A percentile compares a stretch with the other conserved stretches of the same genome.
phyloP scores from a whole-genome alignment of 495 filamentous ascomycete genomes.

The Penicillium manginii region DNA sequence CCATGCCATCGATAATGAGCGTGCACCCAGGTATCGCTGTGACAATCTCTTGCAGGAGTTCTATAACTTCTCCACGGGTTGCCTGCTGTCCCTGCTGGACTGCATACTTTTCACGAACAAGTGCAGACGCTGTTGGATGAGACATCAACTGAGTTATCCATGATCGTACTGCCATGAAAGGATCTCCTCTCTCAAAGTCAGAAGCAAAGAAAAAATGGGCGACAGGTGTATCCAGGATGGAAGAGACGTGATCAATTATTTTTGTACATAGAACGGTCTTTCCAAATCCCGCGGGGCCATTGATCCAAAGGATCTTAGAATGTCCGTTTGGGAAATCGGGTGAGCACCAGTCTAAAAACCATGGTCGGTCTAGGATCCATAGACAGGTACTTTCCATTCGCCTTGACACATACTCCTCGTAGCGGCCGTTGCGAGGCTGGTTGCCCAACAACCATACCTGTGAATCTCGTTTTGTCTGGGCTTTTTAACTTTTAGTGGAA shows the following conservation, averaged over 20 bases:
- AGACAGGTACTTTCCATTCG: slow-evolving; percentile 3
- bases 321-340: neutral
- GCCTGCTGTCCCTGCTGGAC: too few relatives aligned
- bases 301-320: slow-evolving; percentile 9
- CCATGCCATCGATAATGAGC: slow-evolving; percentile 10
- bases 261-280: slow-evolving; percentile 11
- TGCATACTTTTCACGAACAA: too few relatives aligned
- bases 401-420: neutral
- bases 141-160: slow-evolving; percentile 7
- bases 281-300: slow-evolving; percentile 13
- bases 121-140: too few relatives aligned
- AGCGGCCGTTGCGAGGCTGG: neutral
- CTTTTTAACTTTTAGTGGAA: too few relatives aligned
- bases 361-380: slow-evolving; percentile 1
- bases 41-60: neutral
- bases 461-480: neutral
- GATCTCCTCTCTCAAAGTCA: slow-evolving; percentile 6
- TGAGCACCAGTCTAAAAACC: slow-evolving; percentile 2
- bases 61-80: neutral
- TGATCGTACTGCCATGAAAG: slow-evolving; percentile 6
- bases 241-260: slow-evolving; percentile 4
- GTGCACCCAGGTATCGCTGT: neutral
- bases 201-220: slow-evolving; percentile 11
- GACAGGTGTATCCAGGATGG: neutral
- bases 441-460: slow-evolving; percentile 8